phyloP scores from a whole-genome alignment of 169 alveolate genomes.

The Cyclospora cayetanensis region DNA sequence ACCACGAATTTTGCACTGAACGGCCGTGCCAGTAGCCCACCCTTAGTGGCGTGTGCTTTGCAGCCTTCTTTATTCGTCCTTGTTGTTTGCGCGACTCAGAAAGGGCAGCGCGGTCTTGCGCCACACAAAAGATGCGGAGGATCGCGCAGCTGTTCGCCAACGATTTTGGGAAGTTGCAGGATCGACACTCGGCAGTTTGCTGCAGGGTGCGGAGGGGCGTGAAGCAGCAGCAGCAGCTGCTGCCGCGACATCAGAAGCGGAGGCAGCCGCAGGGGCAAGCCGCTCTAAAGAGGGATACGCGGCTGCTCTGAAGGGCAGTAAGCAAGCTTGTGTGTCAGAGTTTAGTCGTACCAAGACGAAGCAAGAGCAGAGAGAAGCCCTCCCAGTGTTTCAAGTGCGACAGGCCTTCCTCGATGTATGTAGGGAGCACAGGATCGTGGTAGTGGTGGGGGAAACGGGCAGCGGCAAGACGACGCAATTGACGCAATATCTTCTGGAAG shows the following conservation, averaged over 20 bases:
- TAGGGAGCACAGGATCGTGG: conserved; percentile 93
- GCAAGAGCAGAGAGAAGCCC: conserved; percentile 88
- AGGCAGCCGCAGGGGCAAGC: conserved; percentile 75
- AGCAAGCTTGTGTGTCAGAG: conserved; percentile 84
- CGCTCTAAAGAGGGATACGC: conserved; percentile 74
- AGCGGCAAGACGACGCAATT: conserved; percentile 99
- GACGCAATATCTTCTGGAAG: conserved; percentile 89
- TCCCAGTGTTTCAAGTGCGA: conserved; percentile 87
- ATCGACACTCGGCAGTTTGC: conserved; percentile 29
- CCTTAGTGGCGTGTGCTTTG: neutral
- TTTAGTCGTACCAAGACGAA: conserved; percentile 88
- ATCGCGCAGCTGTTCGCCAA: conserved; percentile 69
- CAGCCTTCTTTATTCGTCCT: neutral
- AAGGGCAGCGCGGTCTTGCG: conserved; percentile 56
- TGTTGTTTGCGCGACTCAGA: neutral
- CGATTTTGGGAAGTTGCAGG: conserved; percentile 73
- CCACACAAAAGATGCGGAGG: conserved; percentile 55
- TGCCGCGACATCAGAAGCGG: conserved; percentile 72
- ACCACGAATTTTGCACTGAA: neutral
- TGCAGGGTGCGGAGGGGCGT: conserved; percentile 35
- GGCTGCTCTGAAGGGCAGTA: conserved; percentile 76
- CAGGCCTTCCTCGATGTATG: conserved; percentile 84
- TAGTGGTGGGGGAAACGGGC: conserved; percentile 99
- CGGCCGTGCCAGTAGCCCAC: neutral
- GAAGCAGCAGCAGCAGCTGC: conserved; percentile 74